Base-by-base conservation (phyloP, 192 early-diverging fungal species). In the Ambispora gerdemannii region DNA sequence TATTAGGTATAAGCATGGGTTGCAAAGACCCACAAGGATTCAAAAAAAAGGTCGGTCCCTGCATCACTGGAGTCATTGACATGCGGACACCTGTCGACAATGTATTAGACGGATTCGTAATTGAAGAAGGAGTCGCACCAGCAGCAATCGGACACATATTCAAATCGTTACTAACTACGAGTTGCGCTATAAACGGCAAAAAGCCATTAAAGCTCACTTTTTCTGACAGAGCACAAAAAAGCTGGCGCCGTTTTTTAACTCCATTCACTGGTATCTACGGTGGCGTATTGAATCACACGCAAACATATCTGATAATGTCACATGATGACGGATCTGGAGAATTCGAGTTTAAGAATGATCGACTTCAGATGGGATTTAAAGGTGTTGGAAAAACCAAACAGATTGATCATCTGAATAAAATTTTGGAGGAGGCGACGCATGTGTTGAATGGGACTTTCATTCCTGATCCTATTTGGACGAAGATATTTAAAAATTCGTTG, bases 281-380 rank as follows among this genome's bases (percentile, higher is more conserved):
- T n/a, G 77, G 80, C 11, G 80, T 77, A 22, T 73, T 81, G 63
- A 56, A 67, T 34, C 74, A 81, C 65, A 78, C 81, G 22, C 81
- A 82, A 43, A 77, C 72, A 1, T 81, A 75, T 65, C 70, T 82
- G 36, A 69, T 82, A 33, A 82, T 82, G 81, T 82, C 81, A 28
- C 81, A 82, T 67, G 81, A 82, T 52, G 74, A 82, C 17, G 56
- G 69, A 24, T 68, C 67, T 19, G 81, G 80, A 19, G 66, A 78
- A 34, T 67, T 81, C 38, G 24, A 51, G 4, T 62, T 81, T 6
- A 51, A 50, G 38, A 63, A 81, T 52, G 75, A 81, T 52, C 67
- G 72, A 34, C 27, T 81, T 20, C 70, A 73, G 3, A 76, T 81
- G 34, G 19, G 65, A 24, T 76, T 70, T 75, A 66, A 71, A 10